Base-by-base conservation (phyloP, 2,329 filamentous ascomycete species). In the Neofusicoccum laricinum region DNA sequence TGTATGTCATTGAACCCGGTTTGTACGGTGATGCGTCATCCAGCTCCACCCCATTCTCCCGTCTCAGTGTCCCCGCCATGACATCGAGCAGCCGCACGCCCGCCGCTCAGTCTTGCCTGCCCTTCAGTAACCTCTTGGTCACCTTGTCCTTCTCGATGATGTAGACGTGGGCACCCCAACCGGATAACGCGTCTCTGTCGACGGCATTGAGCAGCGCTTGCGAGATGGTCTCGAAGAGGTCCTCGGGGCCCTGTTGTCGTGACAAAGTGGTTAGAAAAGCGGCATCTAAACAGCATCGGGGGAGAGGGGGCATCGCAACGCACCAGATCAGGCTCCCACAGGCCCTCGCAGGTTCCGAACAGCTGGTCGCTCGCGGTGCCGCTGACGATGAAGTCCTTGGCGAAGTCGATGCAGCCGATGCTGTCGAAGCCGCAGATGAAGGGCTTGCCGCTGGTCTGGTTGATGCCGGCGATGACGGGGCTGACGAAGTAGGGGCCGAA, bases 101-200 rank as follows among this genome's bases (percentile, higher is more conserved):
- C 43, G 32, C 58, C 21, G 34, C 61, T 77, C 79, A 84, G 66
- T 98, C 94, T 83, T 98, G 94, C 84, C 93, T 88, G 76, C 93
- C 93, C 88, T 98, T 98, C 79, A 99, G 84, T 88, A 99, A 88
- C 78, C 95, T 87, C 90, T 98, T 97, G 75, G 95, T 98, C 68
- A 99, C 92, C 90, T 98, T 98, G 83, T 97, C 93, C 87, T 99
- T 99, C 85, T 98, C 95, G 79, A 99, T 96, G 76, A 99, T 96
- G 83, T 98, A 99, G 71, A 99, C 95, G 76, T 99, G 93, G 43
- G 95, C 95, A 77, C 95, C 95, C 95, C 95, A 98, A 69, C 95
- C 95, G 41, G 94, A 97, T 68, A 99, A 85, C 61, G 95, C 95
- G 80, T 99, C 95, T 81, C 95, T 87, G 80, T 99, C 95, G 65